phyloP scores from a whole-genome alignment of 192 early-diverging fungal genomes.

The Coemansia sp. region DNA sequence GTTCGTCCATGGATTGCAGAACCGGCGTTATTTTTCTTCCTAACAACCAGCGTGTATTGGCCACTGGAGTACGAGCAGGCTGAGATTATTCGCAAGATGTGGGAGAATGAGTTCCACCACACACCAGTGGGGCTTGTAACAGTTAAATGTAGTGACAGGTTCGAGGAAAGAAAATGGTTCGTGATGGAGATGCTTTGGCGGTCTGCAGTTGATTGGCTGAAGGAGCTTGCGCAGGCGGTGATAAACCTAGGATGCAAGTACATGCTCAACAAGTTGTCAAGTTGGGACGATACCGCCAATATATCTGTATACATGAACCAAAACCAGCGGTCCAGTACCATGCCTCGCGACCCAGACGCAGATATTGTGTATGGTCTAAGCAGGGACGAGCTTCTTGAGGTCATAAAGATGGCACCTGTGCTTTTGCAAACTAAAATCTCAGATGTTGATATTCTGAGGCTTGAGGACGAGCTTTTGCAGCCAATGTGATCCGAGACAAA shows the following conservation, averaged over 20 bases:
- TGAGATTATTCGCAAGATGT: conserved; percentile 20
- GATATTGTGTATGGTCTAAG: conserved; percentile 32
- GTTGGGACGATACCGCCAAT: conserved; percentile 14
- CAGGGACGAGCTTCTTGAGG: conserved; percentile 19
- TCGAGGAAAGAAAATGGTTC: conserved; percentile 13
- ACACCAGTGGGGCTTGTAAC: conserved; percentile 11
- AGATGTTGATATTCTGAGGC: not conserved
- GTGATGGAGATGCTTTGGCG: conserved; percentile 23
- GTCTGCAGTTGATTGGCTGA: conserved; percentile 30
- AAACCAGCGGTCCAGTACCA: not conserved
- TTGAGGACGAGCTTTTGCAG: conserved; percentile 17
- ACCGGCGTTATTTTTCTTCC: conserved; percentile 30
- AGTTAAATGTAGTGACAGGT: not conserved
- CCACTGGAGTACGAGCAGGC: conserved; percentile 17
- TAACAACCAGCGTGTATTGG: conserved; percentile 32
- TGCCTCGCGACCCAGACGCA: conserved; percentile 5
- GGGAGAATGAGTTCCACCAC: conserved; percentile 17
- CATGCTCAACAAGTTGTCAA: conserved; percentile 15
- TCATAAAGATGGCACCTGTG: conserved; percentile 18
- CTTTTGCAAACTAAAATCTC: conserved; percentile 13
- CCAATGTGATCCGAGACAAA: not conserved
- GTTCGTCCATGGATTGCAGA: conserved; percentile 11
- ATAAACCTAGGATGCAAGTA: conserved; percentile 11
- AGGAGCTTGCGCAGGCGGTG: conserved; percentile 9
- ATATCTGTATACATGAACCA: not conserved